Percentiles rank a stretch among this genome's conserved stretches.
phyloP scores from a whole-genome alignment of 2,329 filamentous ascomycete species.

The Xylariaceae sp. region DNA sequence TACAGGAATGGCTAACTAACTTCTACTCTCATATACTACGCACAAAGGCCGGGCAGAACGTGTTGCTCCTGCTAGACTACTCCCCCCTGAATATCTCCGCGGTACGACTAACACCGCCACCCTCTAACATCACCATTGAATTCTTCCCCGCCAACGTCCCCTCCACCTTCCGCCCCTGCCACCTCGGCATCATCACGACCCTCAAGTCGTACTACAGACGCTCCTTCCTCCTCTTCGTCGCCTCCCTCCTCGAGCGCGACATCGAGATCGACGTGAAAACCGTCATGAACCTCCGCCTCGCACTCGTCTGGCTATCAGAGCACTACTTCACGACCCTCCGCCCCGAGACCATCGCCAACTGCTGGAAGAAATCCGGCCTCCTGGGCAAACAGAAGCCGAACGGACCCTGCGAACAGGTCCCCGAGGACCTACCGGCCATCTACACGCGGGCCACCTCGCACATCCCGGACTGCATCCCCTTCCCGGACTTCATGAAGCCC shows the following conservation, averaged over 20 bases:
- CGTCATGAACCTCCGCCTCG: not conserved
- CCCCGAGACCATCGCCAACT: not conserved
- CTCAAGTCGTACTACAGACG: not conserved
- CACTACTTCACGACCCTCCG: not conserved
- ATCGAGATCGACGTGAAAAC: not conserved
- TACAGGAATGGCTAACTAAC: not conserved
- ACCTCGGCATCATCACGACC: not conserved
- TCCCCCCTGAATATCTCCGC: not conserved
- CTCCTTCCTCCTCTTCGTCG: not conserved
- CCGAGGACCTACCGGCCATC: not conserved
- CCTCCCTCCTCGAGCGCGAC: not conserved
- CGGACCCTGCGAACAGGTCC: not conserved
- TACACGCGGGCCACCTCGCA: not conserved
- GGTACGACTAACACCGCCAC: not conserved
- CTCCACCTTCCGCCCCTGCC: not conserved
- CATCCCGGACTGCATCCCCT: not conserved
- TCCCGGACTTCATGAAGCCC: not conserved
- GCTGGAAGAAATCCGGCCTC: not conserved
- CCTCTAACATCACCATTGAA: slow-evolving; percentile 1
- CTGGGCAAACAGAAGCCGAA: not conserved
- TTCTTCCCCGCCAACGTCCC: not conserved
- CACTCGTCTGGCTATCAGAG: not conserved
- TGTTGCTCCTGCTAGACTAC: not conserved
- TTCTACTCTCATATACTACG: not conserved
- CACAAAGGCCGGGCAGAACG: not conserved